These are phyloP conservation scores for Aspergillus fructus DNA, from an alignment of 2,329 filamentous ascomycete genomes.

Conservation along the genomic window DNA sequence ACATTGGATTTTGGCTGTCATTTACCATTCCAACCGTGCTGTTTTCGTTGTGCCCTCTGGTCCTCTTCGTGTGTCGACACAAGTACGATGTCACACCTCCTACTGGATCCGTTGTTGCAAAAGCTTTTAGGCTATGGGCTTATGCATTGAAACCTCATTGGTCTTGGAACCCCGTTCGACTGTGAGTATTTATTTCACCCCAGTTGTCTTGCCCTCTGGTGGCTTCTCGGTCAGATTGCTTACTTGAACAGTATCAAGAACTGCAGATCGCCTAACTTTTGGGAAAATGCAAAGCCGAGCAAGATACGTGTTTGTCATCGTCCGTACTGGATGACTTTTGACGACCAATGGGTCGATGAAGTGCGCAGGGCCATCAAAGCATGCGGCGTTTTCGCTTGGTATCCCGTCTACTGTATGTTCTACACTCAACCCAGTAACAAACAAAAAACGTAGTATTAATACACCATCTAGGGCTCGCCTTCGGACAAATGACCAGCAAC, in stretches of 20 bases:
- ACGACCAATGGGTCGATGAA: slow-evolving; percentile 79
- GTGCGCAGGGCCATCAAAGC: slow-evolving; percentile 67
- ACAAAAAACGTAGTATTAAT: slow-evolving; percentile 2
- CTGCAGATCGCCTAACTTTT: slow-evolving; percentile 20
- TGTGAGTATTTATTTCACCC: slow-evolving; percentile 17
- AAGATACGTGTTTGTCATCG: slow-evolving; percentile 13
- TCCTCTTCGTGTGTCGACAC: slow-evolving; percentile 60
- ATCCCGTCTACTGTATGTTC: slow-evolving; percentile 45
- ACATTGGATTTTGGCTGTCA: slow-evolving; percentile 65
- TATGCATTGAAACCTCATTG: slow-evolving; percentile 64
- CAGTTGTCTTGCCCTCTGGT: neutral
- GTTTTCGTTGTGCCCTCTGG: slow-evolving; percentile 62
- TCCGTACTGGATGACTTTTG: slow-evolving; percentile 64
- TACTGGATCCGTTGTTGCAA: slow-evolving; percentile 69
- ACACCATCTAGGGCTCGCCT: slow-evolving; percentile 41
- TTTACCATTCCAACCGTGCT: slow-evolving; percentile 65
- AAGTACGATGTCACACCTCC: slow-evolving; percentile 66
- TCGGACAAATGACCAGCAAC: slow-evolving; percentile 56
- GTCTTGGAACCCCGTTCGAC: slow-evolving; percentile 57
- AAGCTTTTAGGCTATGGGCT: slow-evolving; percentile 61
- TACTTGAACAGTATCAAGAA: slow-evolving; percentile 18
- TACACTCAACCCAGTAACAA: neutral
- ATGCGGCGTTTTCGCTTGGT: slow-evolving; percentile 66
- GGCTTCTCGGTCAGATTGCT: neutral
- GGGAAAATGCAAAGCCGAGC: slow-evolving; percentile 25